Evolutionary conservation across 1,139 yeast species (phyloP).

Genomic region (Yamadazyma jaroonii): DNA sequence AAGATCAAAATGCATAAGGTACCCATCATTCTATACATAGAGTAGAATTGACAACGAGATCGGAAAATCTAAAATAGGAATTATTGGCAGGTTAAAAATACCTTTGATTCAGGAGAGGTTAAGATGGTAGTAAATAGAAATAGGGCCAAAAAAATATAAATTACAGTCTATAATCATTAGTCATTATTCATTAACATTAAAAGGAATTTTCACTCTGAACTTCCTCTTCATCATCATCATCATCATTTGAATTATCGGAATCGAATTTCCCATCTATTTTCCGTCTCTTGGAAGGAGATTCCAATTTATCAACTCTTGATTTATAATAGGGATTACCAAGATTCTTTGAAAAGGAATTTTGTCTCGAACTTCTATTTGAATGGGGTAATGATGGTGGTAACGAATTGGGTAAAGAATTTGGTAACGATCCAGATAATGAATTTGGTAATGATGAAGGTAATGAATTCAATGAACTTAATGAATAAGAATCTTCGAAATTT

Average conservation of each 20-base stretch:
- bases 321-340: conserved; percentile 17
- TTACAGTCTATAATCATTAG: conserved; percentile 5
- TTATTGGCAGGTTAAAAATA: too few species aligned
- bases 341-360: conserved; percentile 5
- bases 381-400: not conserved
- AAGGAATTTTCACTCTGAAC: not conserved
- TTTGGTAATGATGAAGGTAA: conserved; percentile 1
- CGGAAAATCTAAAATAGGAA: too few species aligned
- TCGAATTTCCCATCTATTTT: conserved; percentile 7
- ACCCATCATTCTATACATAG: too few species aligned
- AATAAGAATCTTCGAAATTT: not conserved
- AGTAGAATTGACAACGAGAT: too few species aligned
- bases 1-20: too few species aligned
- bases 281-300: conserved; percentile 16
- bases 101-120: too few species aligned
- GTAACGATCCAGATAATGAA: not conserved
- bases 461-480: not conserved
- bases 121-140: not conserved
- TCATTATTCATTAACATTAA: conserved; percentile 5
- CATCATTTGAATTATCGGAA: conserved; percentile 1
- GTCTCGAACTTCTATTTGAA: not conserved
- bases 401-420: not conserved
- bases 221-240: conserved; percentile 6
- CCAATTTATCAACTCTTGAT: conserved; percentile 11
- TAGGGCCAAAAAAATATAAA: not conserved